Evolutionary conservation across 164 flowering plant species (phyloP).

Genomic region (Aristolochia fimbriata): DNA sequence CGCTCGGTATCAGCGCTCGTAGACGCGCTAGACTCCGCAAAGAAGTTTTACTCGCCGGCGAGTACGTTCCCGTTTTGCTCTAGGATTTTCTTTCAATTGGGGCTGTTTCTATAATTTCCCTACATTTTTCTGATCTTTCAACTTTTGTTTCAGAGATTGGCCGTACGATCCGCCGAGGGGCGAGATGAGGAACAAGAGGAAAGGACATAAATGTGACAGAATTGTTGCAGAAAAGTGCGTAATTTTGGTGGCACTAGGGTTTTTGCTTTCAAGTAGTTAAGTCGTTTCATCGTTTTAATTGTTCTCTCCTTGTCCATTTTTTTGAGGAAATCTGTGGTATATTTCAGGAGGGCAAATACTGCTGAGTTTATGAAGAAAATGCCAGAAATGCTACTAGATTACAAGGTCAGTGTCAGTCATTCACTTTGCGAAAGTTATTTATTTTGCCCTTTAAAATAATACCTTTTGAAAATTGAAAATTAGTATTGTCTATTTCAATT

Average conservation of each 20-base stretch:
- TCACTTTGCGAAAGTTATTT: too few species aligned
- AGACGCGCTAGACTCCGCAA: conserved; percentile 77
- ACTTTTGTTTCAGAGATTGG: conserved; percentile 39
- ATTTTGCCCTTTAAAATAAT: too few species aligned
- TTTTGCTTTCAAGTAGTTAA: too few species aligned
- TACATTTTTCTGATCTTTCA: background rate
- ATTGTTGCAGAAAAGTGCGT: conserved; percentile 62
- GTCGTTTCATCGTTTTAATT: background rate
- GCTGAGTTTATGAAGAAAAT: conserved; percentile 78
- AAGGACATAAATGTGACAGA: conserved; percentile 85
- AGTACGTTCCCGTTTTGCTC: conserved; percentile 10
- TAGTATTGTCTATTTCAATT: too few species aligned
- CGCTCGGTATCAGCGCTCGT: conserved; percentile 63
- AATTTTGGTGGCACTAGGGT: background rate
- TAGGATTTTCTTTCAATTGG: background rate
- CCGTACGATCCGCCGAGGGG: conserved; percentile 79
- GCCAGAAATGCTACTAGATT: conserved; percentile 74
- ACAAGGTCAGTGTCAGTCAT: conserved; percentile 33
- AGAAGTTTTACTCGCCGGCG: conserved; percentile 73
- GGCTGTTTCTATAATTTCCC: background rate
- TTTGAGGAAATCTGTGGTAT: background rate
- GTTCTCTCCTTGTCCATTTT: background rate
- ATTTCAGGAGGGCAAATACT: conserved; percentile 44
- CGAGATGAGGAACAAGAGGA: conserved; percentile 70
- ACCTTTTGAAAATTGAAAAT: too few species aligned